Percentiles rank a stretch among this genome's conserved stretches.
phyloP scores from a whole-genome alignment of 2,329 filamentous ascomycete species.

The Monosporascus sp. region DNA sequence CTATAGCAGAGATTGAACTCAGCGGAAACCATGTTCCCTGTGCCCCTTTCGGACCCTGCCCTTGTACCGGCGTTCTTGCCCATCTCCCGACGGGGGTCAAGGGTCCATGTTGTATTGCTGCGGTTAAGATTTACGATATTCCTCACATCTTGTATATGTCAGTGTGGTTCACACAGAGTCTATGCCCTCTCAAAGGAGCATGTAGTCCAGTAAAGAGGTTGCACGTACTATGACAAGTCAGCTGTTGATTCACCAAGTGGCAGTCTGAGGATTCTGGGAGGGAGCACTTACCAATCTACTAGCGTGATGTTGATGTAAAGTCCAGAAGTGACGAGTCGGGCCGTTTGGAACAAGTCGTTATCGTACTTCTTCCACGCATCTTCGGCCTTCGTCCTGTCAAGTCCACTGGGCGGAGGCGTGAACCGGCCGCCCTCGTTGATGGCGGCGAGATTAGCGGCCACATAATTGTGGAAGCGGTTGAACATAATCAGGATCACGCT shows the following conservation, averaged over 20 bases:
- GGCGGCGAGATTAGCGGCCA: slow-evolving; percentile 70
- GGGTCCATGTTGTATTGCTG: slow-evolving; percentile 71
- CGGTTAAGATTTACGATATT: slow-evolving; percentile 71
- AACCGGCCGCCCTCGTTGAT: slow-evolving; percentile 85
- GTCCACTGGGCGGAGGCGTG: slow-evolving; percentile 51
- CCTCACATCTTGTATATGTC: slow-evolving; percentile 47
- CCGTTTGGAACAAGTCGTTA: slow-evolving; percentile 75
- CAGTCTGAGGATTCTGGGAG: background rate
- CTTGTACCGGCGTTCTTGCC: slow-evolving; percentile 49
- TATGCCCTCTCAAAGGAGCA: too few relatives aligned
- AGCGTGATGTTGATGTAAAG: slow-evolving; percentile 76
- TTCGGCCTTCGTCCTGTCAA: slow-evolving; percentile 43
- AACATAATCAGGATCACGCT: slow-evolving; percentile 72
- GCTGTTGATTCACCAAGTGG: background rate
- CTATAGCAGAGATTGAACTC: slow-evolving; percentile 88
- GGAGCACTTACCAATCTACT: slow-evolving; percentile 47
- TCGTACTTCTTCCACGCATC: slow-evolving; percentile 64
- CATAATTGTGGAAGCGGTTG: slow-evolving; percentile 81
- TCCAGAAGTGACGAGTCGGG: slow-evolving; percentile 67
- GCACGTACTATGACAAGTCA: too few relatives aligned
- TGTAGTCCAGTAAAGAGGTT: background rate
- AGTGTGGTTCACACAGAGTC: too few relatives aligned
- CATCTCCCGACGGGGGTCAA: slow-evolving; percentile 70
- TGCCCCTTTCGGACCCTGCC: slow-evolving; percentile 60
- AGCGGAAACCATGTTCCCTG: slow-evolving; percentile 77